A percentile compares a stretch with the other conserved stretches of the same genome.
These are phyloP conservation scores for Diaporthe amygdali DNA, from an alignment of 2,329 filamentous ascomycete species.

Conservation along the genomic window DNA sequence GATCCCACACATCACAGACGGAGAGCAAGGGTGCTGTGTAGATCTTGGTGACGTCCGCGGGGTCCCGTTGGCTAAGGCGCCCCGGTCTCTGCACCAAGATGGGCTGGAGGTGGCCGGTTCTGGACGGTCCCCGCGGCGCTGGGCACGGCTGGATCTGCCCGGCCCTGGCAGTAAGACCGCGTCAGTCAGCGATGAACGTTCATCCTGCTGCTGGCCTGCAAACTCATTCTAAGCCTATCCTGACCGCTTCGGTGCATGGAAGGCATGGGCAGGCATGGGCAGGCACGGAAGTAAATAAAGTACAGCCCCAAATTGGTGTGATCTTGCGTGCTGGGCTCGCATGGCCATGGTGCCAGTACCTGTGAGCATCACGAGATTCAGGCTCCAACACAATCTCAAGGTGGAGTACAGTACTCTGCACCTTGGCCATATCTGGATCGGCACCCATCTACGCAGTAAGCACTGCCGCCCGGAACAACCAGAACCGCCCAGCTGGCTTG, in stretches of 20 bases:
- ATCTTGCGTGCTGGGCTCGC: no score
- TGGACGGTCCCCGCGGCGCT: background rate
- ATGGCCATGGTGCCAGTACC: background rate
- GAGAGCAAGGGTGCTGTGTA: slow-evolving; percentile 1
- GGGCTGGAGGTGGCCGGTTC: background rate
- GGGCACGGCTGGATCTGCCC: background rate
- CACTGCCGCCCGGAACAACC: background rate
- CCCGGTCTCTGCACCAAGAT: background rate
- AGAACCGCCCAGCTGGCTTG: background rate
- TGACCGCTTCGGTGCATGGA: no score
- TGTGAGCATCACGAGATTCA: background rate
- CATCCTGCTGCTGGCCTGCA: background rate
- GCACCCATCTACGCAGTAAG: background rate
- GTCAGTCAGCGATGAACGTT: background rate
- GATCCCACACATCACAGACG: background rate
- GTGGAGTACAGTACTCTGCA: background rate
- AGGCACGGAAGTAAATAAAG: no score
- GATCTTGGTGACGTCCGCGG: slow-evolving; percentile 9
- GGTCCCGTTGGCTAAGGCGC: background rate
- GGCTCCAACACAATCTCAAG: no score
- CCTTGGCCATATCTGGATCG: background rate
- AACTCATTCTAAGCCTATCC: no score
- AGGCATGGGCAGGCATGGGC: no score
- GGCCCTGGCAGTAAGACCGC: background rate
- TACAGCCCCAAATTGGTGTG: no score